These are phyloP conservation scores for Jimgerdemannia flammicorona DNA, from an alignment of 192 early-diverging fungal species.

Conservation along the genomic window DNA sequence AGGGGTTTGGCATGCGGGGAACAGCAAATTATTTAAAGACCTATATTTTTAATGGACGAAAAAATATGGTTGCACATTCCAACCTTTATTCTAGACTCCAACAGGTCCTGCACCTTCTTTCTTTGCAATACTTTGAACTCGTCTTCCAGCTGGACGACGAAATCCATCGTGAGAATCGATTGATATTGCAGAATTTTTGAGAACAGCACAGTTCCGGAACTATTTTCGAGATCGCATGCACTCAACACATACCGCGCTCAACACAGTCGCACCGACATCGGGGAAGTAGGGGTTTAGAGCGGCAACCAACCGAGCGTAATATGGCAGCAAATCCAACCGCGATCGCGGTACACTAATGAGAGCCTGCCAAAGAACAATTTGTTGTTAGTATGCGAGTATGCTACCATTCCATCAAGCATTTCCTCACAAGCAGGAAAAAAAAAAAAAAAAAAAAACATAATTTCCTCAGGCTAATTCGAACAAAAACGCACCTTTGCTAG, in stretches of 20 bases:
- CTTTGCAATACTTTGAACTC: slow-evolving; percentile 70
- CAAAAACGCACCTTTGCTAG: slow-evolving; percentile 53
- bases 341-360: slow-evolving; percentile 77
- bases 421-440: too few species aligned
- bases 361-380: slow-evolving; percentile 25
- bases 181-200: too few species aligned
- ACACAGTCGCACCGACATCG: slow-evolving; percentile 72
- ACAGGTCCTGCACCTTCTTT: slow-evolving; percentile 65
- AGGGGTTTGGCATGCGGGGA: not conserved
- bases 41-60: not conserved
- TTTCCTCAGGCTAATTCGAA: too few species aligned
- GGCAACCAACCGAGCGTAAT: slow-evolving; percentile 87
- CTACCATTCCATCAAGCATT: too few species aligned
- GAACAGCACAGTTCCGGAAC: too few species aligned
- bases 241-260: slow-evolving; percentile 51
- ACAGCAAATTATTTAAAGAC: not conserved
- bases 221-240: not conserved
- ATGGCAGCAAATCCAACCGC: slow-evolving; percentile 82
- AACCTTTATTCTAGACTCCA: slow-evolving; percentile 76
- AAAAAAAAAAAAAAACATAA: too few species aligned
- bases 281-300: slow-evolving; percentile 83
- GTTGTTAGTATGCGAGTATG: not conserved
- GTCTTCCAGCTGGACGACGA: slow-evolving; percentile 52
- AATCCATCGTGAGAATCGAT: not conserved
- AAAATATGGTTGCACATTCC: not conserved